Evolutionary conservation across 2,329 filamentous ascomycete species (phyloP).

Genomic region (Zymoseptoria passerinii): DNA sequence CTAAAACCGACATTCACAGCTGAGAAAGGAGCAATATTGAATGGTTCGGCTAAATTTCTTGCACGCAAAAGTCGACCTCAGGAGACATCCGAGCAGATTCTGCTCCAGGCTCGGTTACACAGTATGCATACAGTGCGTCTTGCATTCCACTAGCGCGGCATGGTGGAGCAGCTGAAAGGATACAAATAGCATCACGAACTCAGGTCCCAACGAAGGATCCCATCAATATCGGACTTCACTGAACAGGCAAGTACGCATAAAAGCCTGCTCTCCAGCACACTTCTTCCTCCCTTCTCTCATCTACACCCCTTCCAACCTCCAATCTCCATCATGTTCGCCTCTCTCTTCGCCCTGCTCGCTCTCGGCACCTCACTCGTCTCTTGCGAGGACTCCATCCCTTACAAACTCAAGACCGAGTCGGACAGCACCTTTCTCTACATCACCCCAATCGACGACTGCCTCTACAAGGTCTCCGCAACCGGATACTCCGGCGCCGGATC

Average conservation of each 20-base stretch:
- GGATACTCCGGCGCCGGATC: background rate
- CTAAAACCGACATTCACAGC: background rate
- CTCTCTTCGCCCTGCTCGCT: background rate
- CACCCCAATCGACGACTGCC: background rate
- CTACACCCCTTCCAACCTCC: background rate
- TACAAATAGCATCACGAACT: background rate
- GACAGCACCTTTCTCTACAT: background rate
- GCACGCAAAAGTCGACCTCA: no score
- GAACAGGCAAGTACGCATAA: background rate
- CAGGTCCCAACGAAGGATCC: background rate
- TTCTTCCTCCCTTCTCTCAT: background rate
- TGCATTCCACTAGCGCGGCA: background rate
- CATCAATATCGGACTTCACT: background rate
- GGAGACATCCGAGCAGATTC: background rate
- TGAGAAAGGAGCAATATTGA: background rate
- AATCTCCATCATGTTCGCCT: background rate
- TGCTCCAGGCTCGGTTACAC: background rate
- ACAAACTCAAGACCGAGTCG: background rate
- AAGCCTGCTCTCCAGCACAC: background rate
- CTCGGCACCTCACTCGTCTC: background rate
- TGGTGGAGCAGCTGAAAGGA: background rate
- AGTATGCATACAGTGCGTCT: background rate
- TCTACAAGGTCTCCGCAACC: background rate
- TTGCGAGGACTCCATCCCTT: background rate
- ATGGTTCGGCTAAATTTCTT: no score